phyloP scores from a whole-genome alignment of 495 filamentous ascomycete genomes.

The Lasiosphaeria ovina region DNA sequence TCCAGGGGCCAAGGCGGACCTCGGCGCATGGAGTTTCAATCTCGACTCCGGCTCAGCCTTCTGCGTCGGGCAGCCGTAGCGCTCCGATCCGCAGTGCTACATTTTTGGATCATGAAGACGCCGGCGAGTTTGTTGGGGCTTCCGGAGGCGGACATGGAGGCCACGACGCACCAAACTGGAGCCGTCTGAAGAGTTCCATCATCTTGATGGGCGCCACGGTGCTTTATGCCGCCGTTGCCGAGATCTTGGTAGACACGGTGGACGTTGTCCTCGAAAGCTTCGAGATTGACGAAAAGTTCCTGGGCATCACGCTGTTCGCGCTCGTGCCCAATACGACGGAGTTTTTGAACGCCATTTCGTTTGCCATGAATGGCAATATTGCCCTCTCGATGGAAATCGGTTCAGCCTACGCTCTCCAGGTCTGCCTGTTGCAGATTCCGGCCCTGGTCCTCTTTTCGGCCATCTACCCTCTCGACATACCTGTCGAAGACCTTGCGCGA shows the following conservation, averaged over 20 bases:
- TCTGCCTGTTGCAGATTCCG: slow-evolving; percentile 95
- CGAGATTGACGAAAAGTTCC: slow-evolving; percentile 94
- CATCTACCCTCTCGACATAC: slow-evolving; percentile 37
- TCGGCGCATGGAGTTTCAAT: slow-evolving; percentile 18
- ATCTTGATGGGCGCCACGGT: slow-evolving; percentile 88
- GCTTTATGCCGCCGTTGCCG: slow-evolving; percentile 92
- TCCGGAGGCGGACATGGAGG: slow-evolving; percentile 57
- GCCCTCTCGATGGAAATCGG: slow-evolving; percentile 99
- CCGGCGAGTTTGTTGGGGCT: slow-evolving; percentile 39
- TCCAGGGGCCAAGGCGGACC: slow-evolving; percentile 30
- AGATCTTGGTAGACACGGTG: slow-evolving; percentile 94
- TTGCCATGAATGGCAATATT: slow-evolving; percentile 99
- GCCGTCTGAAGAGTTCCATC: slow-evolving; percentile 80
- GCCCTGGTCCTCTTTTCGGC: slow-evolving; percentile 91
- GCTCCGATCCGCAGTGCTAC: slow-evolving; percentile 38
- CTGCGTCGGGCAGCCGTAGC: slow-evolving; percentile 29
- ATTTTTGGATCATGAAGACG: slow-evolving; percentile 41
- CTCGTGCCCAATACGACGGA: slow-evolving; percentile 98
- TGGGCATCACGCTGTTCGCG: slow-evolving; percentile 95
- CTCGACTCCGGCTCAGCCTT: slow-evolving; percentile 23
- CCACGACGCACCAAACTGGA: slow-evolving; percentile 98
- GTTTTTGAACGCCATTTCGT: slow-evolving; percentile 98
- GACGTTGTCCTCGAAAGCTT: slow-evolving; percentile 88
- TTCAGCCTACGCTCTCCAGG: slow-evolving; percentile 94
- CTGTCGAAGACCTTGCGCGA: slow-evolving; percentile 55